phyloP scores from a whole-genome alignment of 129 eudicot species.

The Tanacetum coccineum region DNA sequence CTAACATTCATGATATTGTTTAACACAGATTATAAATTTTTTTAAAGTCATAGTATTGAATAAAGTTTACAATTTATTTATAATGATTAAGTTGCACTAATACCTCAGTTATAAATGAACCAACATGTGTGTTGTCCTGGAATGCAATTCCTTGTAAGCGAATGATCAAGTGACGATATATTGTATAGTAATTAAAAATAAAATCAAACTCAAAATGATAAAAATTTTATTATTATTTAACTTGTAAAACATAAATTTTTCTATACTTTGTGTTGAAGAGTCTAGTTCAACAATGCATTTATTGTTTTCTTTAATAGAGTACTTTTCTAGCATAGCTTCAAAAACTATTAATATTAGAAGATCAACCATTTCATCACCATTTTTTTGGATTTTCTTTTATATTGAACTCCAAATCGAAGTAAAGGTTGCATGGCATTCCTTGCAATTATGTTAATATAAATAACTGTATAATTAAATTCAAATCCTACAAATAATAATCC shows the following conservation, averaged over 20 bases:
- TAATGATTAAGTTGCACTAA: background rate
- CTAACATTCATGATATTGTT: slow-evolving; percentile 14
- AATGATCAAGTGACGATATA: slow-evolving; percentile 83
- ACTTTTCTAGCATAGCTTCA: slow-evolving; percentile 74
- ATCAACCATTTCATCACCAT: slow-evolving; percentile 94
- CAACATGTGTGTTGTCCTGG: slow-evolving; percentile 82
- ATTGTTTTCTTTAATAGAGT: slow-evolving; percentile 58
- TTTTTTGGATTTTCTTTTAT: too few relatives aligned
- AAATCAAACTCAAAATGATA: slow-evolving; percentile 2
- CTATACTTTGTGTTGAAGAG: slow-evolving; percentile 72
- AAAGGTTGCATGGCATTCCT: too few relatives aligned
- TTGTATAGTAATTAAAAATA: too few relatives aligned
- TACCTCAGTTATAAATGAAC: slow-evolving; percentile 96
- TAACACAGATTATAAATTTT: too few relatives aligned
- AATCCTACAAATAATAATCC: too few relatives aligned
- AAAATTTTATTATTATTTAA: background rate
- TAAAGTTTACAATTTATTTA: slow-evolving; percentile 1
- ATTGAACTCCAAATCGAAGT: too few relatives aligned
- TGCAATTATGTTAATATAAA: too few relatives aligned
- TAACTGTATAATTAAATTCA: too few relatives aligned
- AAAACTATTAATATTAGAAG: slow-evolving; percentile 53
- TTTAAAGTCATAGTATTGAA: too few relatives aligned
- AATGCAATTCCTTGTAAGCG: slow-evolving; percentile 78
- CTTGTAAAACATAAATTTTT: background rate
- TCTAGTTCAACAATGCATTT: slow-evolving; percentile 80